Percentiles rank a stretch among this genome's conserved stretches.
Conservation (phyloP, 257 asterid genomes). For the Solanum lignicaule region DNA sequence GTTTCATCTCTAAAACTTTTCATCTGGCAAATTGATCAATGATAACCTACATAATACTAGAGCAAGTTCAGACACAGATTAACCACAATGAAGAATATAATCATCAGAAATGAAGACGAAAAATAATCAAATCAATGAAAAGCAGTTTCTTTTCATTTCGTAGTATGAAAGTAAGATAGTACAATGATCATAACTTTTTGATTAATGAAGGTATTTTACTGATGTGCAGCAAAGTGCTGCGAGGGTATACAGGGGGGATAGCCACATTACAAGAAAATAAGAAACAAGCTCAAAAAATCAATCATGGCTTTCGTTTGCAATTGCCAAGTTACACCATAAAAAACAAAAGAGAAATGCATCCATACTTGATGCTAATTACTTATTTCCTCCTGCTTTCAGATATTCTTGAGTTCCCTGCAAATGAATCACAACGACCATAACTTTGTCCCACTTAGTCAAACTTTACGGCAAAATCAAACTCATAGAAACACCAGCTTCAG, state of each 20-base stretch:
- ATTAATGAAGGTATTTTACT: not conserved
- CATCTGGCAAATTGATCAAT: not conserved
- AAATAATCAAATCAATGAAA: not conserved
- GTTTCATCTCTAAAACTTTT: not conserved
- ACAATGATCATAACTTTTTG: not conserved
- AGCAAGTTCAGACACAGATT: not conserved
- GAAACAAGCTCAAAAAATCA: not conserved
- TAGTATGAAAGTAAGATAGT: not conserved
- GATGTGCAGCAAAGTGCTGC: not conserved
- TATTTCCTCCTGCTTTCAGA: not conserved
- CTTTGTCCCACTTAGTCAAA: not conserved
- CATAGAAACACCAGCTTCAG: not conserved
- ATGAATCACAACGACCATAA: not conserved
- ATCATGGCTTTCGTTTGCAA: not conserved
- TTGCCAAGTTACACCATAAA: not conserved
- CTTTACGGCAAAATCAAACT: not conserved
- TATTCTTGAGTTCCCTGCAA: not conserved
- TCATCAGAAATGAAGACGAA: not conserved
- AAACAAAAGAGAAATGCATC: not conserved
- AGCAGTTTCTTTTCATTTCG: not conserved
- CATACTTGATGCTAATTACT: not conserved
- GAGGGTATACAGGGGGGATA: not conserved
- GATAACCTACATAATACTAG: not conserved
- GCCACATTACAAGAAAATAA: not conserved
- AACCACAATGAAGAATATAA: not conserved